phyloP scores from a whole-genome alignment of 1,139 yeast species.

The Candida dubliniensis region DNA sequence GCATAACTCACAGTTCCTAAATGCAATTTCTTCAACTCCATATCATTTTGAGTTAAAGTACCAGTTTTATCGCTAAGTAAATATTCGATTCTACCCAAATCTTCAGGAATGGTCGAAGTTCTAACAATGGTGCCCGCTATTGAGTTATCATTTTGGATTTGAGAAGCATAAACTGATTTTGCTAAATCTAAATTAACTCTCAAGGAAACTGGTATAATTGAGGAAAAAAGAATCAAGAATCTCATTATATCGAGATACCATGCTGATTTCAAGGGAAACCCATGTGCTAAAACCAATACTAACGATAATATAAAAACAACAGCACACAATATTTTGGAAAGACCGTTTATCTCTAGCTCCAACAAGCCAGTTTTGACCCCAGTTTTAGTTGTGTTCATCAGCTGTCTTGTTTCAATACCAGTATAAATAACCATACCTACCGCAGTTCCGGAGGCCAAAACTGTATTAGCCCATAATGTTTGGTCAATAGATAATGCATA shows the following conservation, averaged over 20 bases:
- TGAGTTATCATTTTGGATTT: constrained; percentile 81
- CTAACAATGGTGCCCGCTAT: constrained; percentile 90
- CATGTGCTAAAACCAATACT: constrained; percentile 75
- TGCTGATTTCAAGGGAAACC: constrained; percentile 56
- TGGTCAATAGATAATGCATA: constrained; percentile 82
- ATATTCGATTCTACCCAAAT: constrained; percentile 92
- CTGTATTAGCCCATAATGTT: constrained; percentile 98
- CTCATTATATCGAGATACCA: constrained; percentile 94
- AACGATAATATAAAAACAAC: constrained; percentile 81
- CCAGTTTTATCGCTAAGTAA: constrained; percentile 94
- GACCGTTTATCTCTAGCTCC: constrained; percentile 84
- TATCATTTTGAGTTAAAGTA: constrained; percentile 94
- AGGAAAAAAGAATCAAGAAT: constrained; percentile 85
- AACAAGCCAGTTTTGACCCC: constrained; percentile 90
- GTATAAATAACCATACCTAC: constrained; percentile 87
- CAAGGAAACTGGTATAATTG: constrained; percentile 93
- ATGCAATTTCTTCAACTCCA: constrained; percentile 93
- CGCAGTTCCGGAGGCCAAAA: constrained; percentile 89
- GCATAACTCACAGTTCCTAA: constrained; percentile 91
- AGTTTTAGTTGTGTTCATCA: constrained; percentile 84
- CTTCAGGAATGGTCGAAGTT: constrained; percentile 97
- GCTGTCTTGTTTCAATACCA: constrained; percentile 91
- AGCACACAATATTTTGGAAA: constrained; percentile 85
- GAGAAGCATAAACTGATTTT: constrained; percentile 92
- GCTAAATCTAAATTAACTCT: constrained; percentile 95